Conservation (phyloP, 306 rosid species). For the Quercus gilva region DNA sequence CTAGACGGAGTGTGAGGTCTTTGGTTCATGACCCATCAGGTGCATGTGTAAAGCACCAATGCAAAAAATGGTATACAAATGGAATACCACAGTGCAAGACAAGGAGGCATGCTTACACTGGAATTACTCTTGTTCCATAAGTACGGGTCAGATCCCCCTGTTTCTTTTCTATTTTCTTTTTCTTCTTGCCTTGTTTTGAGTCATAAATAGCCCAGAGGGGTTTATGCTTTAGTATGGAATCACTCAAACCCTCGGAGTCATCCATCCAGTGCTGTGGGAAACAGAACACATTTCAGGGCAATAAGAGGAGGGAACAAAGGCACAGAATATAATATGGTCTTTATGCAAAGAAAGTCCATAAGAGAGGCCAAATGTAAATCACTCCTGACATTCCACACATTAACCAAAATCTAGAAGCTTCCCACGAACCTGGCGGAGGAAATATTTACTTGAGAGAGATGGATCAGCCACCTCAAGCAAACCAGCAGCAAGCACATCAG, state of each 20-base stretch:
- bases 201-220: slow-evolving; percentile 92
- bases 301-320: slow-evolving; percentile 4
- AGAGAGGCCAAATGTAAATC: not conserved
- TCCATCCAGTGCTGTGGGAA: slow-evolving; percentile 67
- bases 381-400: not conserved
- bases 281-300: slow-evolving; percentile 6
- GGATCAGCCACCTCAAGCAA: slow-evolving; percentile 98
- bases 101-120: slow-evolving; percentile 73
- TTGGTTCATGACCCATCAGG: no score
- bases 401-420: not conserved
- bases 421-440: slow-evolving; percentile 64
- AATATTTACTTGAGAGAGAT: slow-evolving; percentile 84
- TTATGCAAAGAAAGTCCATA: not conserved
- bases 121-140: slow-evolving; percentile 95
- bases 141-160: slow-evolving; percentile 79
- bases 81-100: slow-evolving; percentile 1
- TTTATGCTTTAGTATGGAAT: slow-evolving; percentile 88
- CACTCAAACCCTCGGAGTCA: slow-evolving; percentile 56
- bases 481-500: slow-evolving; percentile 97
- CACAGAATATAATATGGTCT: not conserved
- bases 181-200: slow-evolving; percentile 55
- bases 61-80: not conserved
- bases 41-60: no score
- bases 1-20: no score
- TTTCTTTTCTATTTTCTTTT: slow-evolving; percentile 51